phyloP scores from a whole-genome alignment of 768 basidiomycete genomes.

The Tremella fuciformis region DNA sequence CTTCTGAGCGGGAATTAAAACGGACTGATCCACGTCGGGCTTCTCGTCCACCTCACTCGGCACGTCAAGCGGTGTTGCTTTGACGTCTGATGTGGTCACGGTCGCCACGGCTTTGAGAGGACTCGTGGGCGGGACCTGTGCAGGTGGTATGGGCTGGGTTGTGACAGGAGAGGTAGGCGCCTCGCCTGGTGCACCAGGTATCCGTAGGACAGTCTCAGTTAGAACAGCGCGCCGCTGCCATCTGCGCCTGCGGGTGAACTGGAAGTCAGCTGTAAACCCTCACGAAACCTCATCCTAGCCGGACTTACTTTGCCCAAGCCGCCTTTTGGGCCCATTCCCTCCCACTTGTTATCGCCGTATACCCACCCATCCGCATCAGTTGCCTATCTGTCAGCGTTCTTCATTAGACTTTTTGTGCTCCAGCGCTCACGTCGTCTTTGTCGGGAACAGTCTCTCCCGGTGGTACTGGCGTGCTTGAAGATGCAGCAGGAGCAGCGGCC shows the following conservation, averaged over 20 bases:
- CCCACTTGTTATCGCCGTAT: constrained; percentile 95
- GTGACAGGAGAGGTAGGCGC: constrained; percentile 1
- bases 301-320: constrained; percentile 72
- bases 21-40: background rate
- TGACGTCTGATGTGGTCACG: background rate
- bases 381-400: constrained; percentile 9
- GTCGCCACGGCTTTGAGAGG: background rate
- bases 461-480: constrained; percentile 5
- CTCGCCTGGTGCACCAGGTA: constrained; percentile 14
- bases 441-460: constrained; percentile 33
- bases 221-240: constrained; percentile 84
- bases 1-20: background rate
- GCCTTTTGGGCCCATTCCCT: constrained; percentile 67
- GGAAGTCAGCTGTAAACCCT: background rate
- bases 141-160: constrained; percentile 4
- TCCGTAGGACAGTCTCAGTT: constrained; percentile 64
- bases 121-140: background rate
- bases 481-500: background rate
- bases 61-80: background rate
- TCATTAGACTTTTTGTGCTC: background rate
- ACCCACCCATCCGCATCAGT: constrained; percentile 91
- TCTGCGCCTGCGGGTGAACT: constrained; percentile 80
- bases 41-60: background rate
- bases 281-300: too few species aligned
- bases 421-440: constrained; percentile 31